Percentiles rank a stretch among this genome's conserved stretches.
Evolutionary conservation across 2,329 filamentous ascomycete genomes (phyloP).

Genomic region (Fusarium fracticaudum): DNA sequence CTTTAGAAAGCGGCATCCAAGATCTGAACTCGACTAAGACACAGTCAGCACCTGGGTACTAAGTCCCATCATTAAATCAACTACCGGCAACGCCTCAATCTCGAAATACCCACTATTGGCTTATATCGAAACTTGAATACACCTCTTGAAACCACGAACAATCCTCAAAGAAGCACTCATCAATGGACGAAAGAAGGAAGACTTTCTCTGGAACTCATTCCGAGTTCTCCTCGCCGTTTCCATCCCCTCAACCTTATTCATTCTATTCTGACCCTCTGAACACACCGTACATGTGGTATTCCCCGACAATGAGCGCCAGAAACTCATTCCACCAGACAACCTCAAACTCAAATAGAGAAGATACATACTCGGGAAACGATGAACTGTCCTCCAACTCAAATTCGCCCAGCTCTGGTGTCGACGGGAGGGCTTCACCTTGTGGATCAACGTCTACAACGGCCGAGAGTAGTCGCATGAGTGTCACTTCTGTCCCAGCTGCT

Average conservation of each 20-base stretch:
- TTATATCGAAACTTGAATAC: slow-evolving; percentile 1
- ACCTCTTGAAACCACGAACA: neutral
- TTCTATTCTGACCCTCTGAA: slow-evolving; percentile 26
- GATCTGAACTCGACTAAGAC: slow-evolving; percentile 5
- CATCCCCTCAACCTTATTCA: slow-evolving; percentile 30
- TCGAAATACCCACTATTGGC: neutral
- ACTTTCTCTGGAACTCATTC: slow-evolving; percentile 13
- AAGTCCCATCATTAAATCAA: slow-evolving; percentile 5
- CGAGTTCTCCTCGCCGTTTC: slow-evolving; percentile 14
- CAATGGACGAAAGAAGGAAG: slow-evolving; percentile 13
- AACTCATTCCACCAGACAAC: slow-evolving; percentile 10
- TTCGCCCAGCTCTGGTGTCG: slow-evolving; percentile 38
- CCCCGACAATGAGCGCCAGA: slow-evolving; percentile 19
- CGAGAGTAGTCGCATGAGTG: slow-evolving; percentile 42
- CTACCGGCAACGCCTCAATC: neutral
- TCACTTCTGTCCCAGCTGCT: slow-evolving; percentile 57
- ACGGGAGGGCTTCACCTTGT: slow-evolving; percentile 23
- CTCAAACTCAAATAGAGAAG: slow-evolving; percentile 18
- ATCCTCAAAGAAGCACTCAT: slow-evolving; percentile 17
- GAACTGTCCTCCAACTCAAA: slow-evolving; percentile 35
- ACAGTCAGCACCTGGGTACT: slow-evolving; percentile 19
- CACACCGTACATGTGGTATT: slow-evolving; percentile 28
- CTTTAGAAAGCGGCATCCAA: neutral
- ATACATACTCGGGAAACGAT: slow-evolving; percentile 21
- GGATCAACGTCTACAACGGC: slow-evolving; percentile 33